Conservation (phyloP, 257 asterid genomes). For the Ilex aquifolium region DNA sequence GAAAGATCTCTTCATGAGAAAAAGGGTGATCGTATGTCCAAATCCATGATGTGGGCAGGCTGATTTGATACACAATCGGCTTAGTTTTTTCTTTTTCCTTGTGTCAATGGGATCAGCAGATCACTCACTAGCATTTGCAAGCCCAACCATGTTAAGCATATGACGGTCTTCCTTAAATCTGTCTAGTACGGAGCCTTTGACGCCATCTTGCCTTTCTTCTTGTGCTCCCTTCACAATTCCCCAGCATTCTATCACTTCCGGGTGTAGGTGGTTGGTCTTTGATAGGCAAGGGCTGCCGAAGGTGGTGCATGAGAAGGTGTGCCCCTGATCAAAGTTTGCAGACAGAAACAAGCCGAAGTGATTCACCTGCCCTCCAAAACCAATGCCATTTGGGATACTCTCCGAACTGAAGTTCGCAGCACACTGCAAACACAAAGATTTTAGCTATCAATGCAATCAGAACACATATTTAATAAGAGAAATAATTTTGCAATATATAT, state of each 20-base stretch:
- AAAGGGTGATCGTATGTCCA: too few species aligned
- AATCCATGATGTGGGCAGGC: too few species aligned
- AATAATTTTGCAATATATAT: too few species aligned
- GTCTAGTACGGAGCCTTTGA: conserved; percentile 65
- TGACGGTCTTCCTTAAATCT: conserved; percentile 87
- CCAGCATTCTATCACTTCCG: conserved; percentile 90
- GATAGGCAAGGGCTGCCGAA: conserved; percentile 81
- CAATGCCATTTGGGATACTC: conserved; percentile 91
- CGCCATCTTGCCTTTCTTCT: conserved; percentile 30
- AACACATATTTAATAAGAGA: too few species aligned
- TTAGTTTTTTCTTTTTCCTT: too few species aligned
- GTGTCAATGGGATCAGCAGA: neutral
- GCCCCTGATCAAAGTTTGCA: conserved; percentile 80
- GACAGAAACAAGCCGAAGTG: conserved; percentile 80
- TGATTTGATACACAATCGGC: too few species aligned
- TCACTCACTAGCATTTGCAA: conserved; percentile 79
- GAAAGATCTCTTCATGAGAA: too few species aligned
- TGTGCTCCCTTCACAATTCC: conserved; percentile 39
- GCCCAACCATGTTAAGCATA: conserved; percentile 89
- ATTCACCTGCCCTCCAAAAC: conserved; percentile 70
- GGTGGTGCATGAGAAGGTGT: conserved; percentile 65
- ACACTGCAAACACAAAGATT: conserved; percentile 48
- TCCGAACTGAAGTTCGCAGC: conserved; percentile 87
- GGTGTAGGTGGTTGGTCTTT: conserved; percentile 32
- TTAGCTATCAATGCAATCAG: neutral